These are phyloP conservation scores for Camelina laxa DNA, from an alignment of 345 rosid species.

Conservation along the genomic window DNA sequence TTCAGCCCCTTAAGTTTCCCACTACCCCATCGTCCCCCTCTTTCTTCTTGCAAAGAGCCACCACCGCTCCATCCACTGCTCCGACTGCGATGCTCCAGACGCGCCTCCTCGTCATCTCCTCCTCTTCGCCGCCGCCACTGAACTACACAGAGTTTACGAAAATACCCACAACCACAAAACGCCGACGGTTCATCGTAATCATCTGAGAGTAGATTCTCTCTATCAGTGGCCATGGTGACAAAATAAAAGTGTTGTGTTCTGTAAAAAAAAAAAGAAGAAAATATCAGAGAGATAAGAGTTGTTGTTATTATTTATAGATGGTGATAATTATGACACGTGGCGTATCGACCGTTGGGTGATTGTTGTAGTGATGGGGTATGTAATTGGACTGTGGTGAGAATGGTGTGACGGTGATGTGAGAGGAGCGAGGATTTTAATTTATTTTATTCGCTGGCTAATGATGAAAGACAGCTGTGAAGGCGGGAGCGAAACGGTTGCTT, in stretches of 20 bases:
- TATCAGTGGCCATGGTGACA: conserved; percentile 36
- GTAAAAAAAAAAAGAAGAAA: not conserved
- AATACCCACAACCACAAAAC: conserved; percentile 50
- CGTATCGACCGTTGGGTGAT: conserved; percentile 21
- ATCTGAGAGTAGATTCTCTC: conserved; percentile 32
- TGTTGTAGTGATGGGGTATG: not conserved
- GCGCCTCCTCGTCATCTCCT: not conserved
- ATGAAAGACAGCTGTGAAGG: conserved; percentile 43
- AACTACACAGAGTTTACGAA: conserved; percentile 23
- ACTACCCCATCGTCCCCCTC: conserved; percentile 46
- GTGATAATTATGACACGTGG: conserved; percentile 22
- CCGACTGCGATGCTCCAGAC: not conserved
- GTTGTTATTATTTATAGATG: not conserved
- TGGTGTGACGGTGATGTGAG: conserved; percentile 34
- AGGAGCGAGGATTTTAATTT: not conserved
- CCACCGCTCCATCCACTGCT: conserved; percentile 2
- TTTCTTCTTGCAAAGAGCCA: conserved; percentile 35
- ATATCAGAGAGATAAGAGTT: not conserved
- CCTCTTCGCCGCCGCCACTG: conserved; percentile 38
- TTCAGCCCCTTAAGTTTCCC: conserved; percentile 47
- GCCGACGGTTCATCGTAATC: conserved; percentile 43
- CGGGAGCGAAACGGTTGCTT: conserved; percentile 40
- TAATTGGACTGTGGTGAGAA: conserved; percentile 29
- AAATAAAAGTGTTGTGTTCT: not conserved
- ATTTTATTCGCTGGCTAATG: conserved; percentile 36